Percentiles rank a stretch among this genome's conserved stretches.
Evolutionary conservation across 208 protist genomes (phyloP).

Genomic region (Herpetomonas tarakana): DNA sequence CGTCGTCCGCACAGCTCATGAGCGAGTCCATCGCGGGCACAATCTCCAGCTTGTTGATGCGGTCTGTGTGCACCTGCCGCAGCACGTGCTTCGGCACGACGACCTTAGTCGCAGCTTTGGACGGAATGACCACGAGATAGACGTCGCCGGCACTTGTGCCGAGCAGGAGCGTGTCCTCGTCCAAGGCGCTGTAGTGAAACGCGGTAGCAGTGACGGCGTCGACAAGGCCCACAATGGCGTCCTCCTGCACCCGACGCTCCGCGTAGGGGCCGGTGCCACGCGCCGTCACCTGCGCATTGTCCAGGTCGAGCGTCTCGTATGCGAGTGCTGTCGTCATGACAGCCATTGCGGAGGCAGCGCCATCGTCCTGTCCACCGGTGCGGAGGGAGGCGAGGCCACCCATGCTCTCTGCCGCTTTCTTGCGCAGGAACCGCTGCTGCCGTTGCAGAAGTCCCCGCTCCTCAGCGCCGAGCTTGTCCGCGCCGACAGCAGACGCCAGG

Average conservation of each 20-base stretch:
- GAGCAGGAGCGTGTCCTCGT: conserved; percentile 75
- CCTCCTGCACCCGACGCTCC: conserved; percentile 51
- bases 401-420: conserved; percentile 14
- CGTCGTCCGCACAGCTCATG: conserved; percentile 65
- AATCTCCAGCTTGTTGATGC: conserved; percentile 73
- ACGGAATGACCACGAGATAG: conserved; percentile 48
- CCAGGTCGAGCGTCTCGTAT: conserved; percentile 31
- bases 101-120: conserved; percentile 23
- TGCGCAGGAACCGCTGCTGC: background rate
- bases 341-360: conserved; percentile 3
- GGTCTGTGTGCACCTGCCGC: conserved; percentile 27
- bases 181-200: conserved; percentile 44
- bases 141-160: conserved; percentile 57
- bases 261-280: conserved; percentile 48
- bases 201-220: conserved; percentile 54
- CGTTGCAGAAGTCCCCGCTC: background rate
- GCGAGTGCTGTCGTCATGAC: conserved; percentile 32
- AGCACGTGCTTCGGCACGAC: conserved; percentile 37
- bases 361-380: conserved; percentile 8
- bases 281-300: conserved; percentile 38
- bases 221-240: conserved; percentile 57
- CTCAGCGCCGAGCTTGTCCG: background rate
- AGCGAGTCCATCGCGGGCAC: conserved; percentile 51
- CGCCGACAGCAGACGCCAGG: background rate
- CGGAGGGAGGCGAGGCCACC: conserved; percentile 13